Evolutionary conservation across 257 asterid genomes (phyloP).

Genomic region (Nicotiana sylvestris): DNA sequence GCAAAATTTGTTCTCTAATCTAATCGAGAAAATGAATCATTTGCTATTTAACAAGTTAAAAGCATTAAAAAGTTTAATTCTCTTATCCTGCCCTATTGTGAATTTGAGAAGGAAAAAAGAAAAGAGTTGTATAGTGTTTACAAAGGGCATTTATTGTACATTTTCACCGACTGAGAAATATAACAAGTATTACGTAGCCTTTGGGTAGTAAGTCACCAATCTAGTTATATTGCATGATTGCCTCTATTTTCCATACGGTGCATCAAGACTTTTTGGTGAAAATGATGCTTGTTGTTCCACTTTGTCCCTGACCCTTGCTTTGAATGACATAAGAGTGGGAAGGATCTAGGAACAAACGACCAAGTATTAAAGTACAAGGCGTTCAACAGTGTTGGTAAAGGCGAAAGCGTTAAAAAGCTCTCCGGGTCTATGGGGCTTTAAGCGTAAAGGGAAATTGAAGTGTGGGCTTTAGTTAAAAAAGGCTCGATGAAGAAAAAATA

Average conservation of each 20-base stretch:
- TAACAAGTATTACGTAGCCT: background rate
- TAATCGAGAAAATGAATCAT: background rate
- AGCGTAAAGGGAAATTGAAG: too few relatives aligned
- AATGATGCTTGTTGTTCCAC: background rate
- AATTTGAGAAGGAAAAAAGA: background rate
- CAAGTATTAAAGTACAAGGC: background rate
- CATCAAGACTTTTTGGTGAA: background rate
- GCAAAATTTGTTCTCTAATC: background rate
- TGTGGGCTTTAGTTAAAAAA: too few relatives aligned
- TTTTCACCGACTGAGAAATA: background rate
- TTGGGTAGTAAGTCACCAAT: background rate
- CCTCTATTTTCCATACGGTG: background rate
- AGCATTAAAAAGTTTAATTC: background rate
- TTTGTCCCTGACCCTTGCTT: background rate
- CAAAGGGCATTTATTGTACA: background rate
- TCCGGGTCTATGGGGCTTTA: too few relatives aligned
- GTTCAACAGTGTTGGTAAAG: too few relatives aligned
- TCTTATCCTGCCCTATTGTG: background rate
- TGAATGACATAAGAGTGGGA: background rate
- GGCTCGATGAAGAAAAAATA: too few relatives aligned
- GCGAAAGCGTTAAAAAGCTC: too few relatives aligned
- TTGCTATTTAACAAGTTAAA: background rate
- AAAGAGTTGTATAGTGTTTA: background rate
- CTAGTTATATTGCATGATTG: background rate
- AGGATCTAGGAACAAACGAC: background rate